phyloP scores from a whole-genome alignment of 345 rosid genomes.

The Isatis tinctoria region DNA sequence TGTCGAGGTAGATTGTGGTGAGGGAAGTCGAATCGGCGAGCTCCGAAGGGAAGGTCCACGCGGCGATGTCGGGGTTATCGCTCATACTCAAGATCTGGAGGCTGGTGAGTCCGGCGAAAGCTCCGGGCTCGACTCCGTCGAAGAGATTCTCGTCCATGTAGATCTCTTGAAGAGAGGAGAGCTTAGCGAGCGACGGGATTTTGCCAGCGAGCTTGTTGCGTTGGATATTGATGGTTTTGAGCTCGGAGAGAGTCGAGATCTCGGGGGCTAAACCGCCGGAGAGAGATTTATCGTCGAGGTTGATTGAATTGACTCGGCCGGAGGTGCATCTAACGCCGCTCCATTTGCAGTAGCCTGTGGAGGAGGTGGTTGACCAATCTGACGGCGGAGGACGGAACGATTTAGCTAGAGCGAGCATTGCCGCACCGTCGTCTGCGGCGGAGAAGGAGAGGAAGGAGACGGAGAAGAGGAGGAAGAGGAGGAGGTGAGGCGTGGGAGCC shows the following conservation, averaged over 20 bases:
- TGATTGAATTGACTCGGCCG: slow-evolving; percentile 42
- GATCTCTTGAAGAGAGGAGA: slow-evolving; percentile 41
- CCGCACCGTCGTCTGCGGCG: slow-evolving; percentile 49
- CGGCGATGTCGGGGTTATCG: slow-evolving; percentile 23
- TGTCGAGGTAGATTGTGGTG: slow-evolving; percentile 40
- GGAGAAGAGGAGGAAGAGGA: slow-evolving; percentile 22
- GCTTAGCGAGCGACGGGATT: slow-evolving; percentile 58
- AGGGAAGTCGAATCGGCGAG: slow-evolving; percentile 42
- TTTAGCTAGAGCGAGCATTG: slow-evolving; percentile 43
- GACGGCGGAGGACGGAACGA: slow-evolving; percentile 48
- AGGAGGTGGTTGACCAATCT: slow-evolving; percentile 48
- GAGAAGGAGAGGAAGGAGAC: slow-evolving; percentile 13
- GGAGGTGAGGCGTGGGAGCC: slow-evolving; percentile 36
- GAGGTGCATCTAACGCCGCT: slow-evolving; percentile 44
- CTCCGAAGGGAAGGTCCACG: slow-evolving; percentile 66
- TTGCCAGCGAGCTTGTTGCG: slow-evolving; percentile 50
- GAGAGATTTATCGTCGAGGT: slow-evolving; percentile 34
- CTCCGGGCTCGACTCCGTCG: slow-evolving; percentile 45
- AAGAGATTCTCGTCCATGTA: slow-evolving; percentile 50
- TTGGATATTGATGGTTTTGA: slow-evolving; percentile 43
- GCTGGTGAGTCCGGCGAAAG: slow-evolving; percentile 57
- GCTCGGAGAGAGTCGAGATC: slow-evolving; percentile 54
- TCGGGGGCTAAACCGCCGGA: slow-evolving; percentile 47
- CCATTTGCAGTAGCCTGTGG: slow-evolving; percentile 51
- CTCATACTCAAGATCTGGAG: slow-evolving; percentile 46